Evolutionary conservation across 352 stramenopile genomes (phyloP).

Genomic region (Pythium angustatum): DNA sequence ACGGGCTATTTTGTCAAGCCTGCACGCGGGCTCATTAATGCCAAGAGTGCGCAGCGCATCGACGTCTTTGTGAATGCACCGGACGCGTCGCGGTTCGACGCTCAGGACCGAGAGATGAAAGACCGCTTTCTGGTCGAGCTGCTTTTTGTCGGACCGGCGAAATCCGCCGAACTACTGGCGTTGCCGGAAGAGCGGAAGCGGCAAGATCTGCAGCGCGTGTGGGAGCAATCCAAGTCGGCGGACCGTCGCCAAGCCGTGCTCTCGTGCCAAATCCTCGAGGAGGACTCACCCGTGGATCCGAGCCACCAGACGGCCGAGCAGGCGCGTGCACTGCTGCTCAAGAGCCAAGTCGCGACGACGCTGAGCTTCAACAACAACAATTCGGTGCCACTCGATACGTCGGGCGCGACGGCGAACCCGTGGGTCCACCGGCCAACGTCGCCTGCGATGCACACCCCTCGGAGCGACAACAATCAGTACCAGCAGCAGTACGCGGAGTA

Average conservation of each 20-base stretch:
- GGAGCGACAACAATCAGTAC: not conserved
- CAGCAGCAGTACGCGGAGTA: slow-evolving; percentile 8
- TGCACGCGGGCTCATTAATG: slow-evolving; percentile 56
- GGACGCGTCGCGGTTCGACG: slow-evolving; percentile 39
- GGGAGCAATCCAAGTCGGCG: slow-evolving; percentile 20
- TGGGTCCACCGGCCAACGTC: slow-evolving; percentile 18
- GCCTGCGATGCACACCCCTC: slow-evolving; percentile 6
- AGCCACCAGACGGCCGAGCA: slow-evolving; percentile 22
- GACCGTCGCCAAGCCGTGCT: slow-evolving; percentile 21
- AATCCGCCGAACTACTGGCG: slow-evolving; percentile 42
- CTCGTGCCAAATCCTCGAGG: slow-evolving; percentile 28
- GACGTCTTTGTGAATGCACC: slow-evolving; percentile 56
- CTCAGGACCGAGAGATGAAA: slow-evolving; percentile 50
- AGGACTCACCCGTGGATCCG: slow-evolving; percentile 22
- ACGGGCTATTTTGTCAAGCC: slow-evolving; percentile 76
- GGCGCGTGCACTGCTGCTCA: slow-evolving; percentile 19
- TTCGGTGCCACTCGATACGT: slow-evolving; percentile 2
- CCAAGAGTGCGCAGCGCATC: slow-evolving; percentile 60
- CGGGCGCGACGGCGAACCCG: slow-evolving; percentile 14
- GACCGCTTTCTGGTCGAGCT: slow-evolving; percentile 76
- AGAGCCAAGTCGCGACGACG: slow-evolving; percentile 20
- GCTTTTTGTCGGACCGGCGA: slow-evolving; percentile 42
- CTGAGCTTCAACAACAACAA: slow-evolving; percentile 17
- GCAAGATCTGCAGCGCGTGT: slow-evolving; percentile 46
- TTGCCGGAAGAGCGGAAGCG: slow-evolving; percentile 40